Conservation (phyloP, 768 basidiomycete genomes). For the Clitopilus passeckerianus region DNA sequence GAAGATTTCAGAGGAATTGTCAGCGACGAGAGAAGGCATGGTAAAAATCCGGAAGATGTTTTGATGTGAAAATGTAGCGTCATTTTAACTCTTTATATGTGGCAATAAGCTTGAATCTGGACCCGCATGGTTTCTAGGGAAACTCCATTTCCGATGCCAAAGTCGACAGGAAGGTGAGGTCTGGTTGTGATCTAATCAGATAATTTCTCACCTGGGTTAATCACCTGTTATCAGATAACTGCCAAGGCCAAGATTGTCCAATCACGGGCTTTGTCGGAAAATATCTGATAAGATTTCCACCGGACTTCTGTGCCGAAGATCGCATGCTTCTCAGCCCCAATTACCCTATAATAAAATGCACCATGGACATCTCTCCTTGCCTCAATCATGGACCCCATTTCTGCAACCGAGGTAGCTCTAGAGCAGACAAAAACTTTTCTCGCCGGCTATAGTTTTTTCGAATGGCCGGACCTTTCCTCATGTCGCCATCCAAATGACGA, state of each 20-base stretch:
- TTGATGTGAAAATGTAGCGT: not conserved
- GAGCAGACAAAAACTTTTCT: slow-evolving; percentile 8
- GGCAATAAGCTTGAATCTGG: not conserved
- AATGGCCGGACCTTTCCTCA: slow-evolving; percentile 27
- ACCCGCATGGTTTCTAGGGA: not conserved
- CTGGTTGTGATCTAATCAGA: slow-evolving; percentile 21
- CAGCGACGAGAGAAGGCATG: slow-evolving; percentile 9
- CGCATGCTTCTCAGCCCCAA: not conserved
- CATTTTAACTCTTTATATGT: not conserved
- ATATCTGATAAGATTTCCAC: slow-evolving; percentile 30
- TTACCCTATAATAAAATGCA: not conserved
- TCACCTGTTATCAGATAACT: slow-evolving; percentile 13
- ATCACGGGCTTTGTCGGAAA: slow-evolving; percentile 18
- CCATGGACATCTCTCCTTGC: not conserved
- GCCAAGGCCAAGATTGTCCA: slow-evolving; percentile 13
- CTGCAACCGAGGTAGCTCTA: not conserved
- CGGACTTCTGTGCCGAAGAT: slow-evolving; percentile 12
- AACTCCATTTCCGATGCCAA: not conserved
- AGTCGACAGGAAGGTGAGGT: not conserved
- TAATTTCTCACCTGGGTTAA: slow-evolving; percentile 21
- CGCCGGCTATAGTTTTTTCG: slow-evolving; percentile 21
- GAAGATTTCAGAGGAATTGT: slow-evolving; percentile 19
- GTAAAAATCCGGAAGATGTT: not conserved
- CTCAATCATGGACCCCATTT: slow-evolving; percentile 1
- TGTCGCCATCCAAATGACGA: slow-evolving; percentile 14